phyloP scores from a whole-genome alignment of 768 basidiomycete genomes.

The Leucocoprinus leucothites region DNA sequence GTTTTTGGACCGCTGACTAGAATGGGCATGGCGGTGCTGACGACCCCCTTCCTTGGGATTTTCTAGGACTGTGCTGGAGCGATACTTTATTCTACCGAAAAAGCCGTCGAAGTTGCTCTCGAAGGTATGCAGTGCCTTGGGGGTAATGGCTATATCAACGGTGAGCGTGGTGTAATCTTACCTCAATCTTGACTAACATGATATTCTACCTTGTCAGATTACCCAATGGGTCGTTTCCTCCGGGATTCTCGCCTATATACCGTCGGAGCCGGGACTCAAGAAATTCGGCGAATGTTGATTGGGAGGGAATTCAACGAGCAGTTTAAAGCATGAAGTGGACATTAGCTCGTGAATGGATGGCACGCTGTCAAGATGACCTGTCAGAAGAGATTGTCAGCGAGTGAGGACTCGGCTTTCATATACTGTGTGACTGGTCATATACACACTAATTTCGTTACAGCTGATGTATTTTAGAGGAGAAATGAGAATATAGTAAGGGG shows the following conservation, averaged over 20 bases:
- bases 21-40: background rate
- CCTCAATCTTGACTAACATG: conserved; percentile 3
- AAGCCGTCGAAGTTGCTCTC: conserved; percentile 84
- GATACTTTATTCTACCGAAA: conserved; percentile 91
- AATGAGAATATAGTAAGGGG: conserved; percentile 6
- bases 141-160: conserved; percentile 95
- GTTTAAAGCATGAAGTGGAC: conserved; percentile 27
- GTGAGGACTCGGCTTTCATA: conserved; percentile 13
- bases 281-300: conserved; percentile 92
- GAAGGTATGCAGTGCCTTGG: conserved; percentile 94
- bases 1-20: background rate
- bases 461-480: conserved; percentile 10
- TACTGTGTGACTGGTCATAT: conserved; percentile 3
- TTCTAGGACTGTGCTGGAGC: conserved; percentile 90
- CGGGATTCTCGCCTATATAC: conserved; percentile 88
- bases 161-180: conserved; percentile 32
- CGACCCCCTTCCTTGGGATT: background rate
- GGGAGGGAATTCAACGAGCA: conserved; percentile 89
- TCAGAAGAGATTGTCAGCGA: conserved; percentile 8
- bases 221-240: conserved; percentile 83
- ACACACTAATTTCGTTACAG: conserved; percentile 8
- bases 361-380: conserved; percentile 2
- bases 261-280: conserved; percentile 96
- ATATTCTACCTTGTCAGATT: conserved; percentile 49
- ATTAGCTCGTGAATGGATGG: conserved; percentile 1